Evolutionary conservation across 208 protist genomes (phyloP).

Genomic region (Lotmaria passim): DNA sequence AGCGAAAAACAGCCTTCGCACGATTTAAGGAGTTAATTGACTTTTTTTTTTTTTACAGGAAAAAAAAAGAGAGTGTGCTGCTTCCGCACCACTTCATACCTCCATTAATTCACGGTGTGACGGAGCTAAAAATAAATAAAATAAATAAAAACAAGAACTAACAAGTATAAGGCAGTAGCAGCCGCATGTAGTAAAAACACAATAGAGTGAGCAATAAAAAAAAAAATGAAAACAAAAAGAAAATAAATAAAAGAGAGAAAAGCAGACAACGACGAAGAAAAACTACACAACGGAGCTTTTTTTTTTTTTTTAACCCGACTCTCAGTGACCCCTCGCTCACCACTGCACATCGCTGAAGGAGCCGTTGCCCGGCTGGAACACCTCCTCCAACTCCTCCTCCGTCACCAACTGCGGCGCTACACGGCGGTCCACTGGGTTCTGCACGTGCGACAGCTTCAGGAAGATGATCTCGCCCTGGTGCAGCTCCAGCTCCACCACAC

Average conservation of each 20-base stretch:
- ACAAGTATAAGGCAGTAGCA: no score
- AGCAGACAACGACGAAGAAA: conserved; percentile 17
- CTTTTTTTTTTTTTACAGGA: no score
- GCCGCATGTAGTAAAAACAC: no score
- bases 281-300: no score
- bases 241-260: not conserved
- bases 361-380: conserved; percentile 85
- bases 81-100: no score
- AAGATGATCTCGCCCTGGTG: conserved; percentile 92
- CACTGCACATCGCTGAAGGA: conserved; percentile 90
- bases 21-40: no score
- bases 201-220: conserved; percentile 7
- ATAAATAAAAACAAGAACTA: no score
- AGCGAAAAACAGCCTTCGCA: no score
- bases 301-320: conserved; percentile 2
- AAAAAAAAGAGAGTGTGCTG: no score
- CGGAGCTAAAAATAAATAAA: no score
- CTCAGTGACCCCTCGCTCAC: conserved; percentile 32
- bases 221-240: not conserved
- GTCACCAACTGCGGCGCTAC: conserved; percentile 54
- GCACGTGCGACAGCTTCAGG: conserved; percentile 81
- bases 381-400: conserved; percentile 88
- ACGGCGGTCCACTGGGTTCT: conserved; percentile 49
- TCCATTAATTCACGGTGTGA: no score
- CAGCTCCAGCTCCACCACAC: conserved; percentile 87